phyloP scores from a whole-genome alignment of 768 basidiomycete genomes.

The Tricholoma terreum region DNA sequence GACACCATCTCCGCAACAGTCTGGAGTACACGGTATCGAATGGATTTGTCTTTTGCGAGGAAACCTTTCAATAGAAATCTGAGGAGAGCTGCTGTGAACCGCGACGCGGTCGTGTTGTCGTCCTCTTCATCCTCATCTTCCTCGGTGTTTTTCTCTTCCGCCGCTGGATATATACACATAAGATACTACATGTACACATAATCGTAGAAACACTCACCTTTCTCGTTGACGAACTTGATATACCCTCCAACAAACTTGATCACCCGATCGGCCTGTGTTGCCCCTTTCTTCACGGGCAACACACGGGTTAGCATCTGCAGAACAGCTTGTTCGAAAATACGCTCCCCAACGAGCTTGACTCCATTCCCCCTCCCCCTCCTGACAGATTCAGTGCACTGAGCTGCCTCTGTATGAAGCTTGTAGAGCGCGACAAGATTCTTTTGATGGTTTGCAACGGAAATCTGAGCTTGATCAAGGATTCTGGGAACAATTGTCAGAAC shows the following conservation, averaged over 20 bases:
- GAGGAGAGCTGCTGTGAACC: conserved; percentile 65
- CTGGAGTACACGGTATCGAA: conserved; percentile 77
- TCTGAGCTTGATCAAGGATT: conserved; percentile 81
- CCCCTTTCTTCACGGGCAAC: conserved; percentile 78
- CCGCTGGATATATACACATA: conserved; percentile 23
- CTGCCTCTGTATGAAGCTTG: conserved; percentile 72
- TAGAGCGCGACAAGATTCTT: conserved; percentile 85
- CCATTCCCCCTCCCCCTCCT: conserved; percentile 42
- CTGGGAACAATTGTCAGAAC: conserved; percentile 38
- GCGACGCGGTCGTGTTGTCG: conserved; percentile 61
- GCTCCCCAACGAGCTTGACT: conserved; percentile 68
- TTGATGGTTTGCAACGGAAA: conserved; percentile 73
- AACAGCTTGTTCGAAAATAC: conserved; percentile 67
- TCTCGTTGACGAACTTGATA: conserved; percentile 69
- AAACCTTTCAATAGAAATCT: conserved; percentile 74
- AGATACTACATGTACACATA: not conserved
- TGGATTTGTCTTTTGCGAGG: conserved; percentile 80
- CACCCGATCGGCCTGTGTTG: conserved; percentile 66
- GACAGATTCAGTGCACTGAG: conserved; percentile 46
- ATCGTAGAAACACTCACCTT: conserved; percentile 46
- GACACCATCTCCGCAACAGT: conserved; percentile 78
- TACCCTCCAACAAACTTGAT: conserved; percentile 84
- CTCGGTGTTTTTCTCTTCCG: conserved; percentile 35
- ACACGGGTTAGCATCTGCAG: conserved; percentile 56
- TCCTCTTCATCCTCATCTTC: conserved; percentile 45